Percentiles rank a stretch among this genome's conserved stretches.
Evolutionary conservation across 2,329 filamentous ascomycete species (phyloP).

Genomic region (Cladosporium halotolerans): DNA sequence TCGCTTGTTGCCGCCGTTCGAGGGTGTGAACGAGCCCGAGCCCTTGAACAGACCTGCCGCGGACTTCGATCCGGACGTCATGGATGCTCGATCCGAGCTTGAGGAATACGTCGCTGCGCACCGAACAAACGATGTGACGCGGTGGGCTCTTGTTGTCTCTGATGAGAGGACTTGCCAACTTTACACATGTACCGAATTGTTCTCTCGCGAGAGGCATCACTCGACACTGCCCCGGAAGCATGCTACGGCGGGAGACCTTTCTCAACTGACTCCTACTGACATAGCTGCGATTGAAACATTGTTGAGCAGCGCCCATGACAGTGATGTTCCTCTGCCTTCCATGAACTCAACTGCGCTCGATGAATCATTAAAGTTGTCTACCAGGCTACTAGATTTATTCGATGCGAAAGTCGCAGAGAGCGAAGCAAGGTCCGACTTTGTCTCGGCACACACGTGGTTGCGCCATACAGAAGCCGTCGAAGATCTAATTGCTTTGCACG

Average conservation of each 20-base stretch:
- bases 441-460: conserved; percentile 66
- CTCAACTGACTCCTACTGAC: background rate
- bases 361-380: background rate
- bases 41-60: background rate
- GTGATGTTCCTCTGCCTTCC: background rate
- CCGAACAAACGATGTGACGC: background rate
- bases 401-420: conserved; percentile 71
- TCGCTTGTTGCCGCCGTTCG: background rate
- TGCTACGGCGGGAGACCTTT: background rate
- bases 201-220: background rate
- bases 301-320: background rate
- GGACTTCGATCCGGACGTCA: background rate
- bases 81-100: conserved; percentile 6
- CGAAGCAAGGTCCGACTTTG: conserved; percentile 72
- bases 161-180: background rate
- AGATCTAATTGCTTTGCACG: background rate
- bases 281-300: background rate
- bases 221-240: background rate
- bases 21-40: background rate
- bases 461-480: conserved; percentile 15
- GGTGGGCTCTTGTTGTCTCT: background rate
- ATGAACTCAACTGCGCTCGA: background rate
- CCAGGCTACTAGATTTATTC: conserved; percentile 44
- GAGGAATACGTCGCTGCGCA: conserved; percentile 3
- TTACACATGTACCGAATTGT: background rate